phyloP scores from a whole-genome alignment of 345 rosid species.

The Rubroshorea leprosula region DNA sequence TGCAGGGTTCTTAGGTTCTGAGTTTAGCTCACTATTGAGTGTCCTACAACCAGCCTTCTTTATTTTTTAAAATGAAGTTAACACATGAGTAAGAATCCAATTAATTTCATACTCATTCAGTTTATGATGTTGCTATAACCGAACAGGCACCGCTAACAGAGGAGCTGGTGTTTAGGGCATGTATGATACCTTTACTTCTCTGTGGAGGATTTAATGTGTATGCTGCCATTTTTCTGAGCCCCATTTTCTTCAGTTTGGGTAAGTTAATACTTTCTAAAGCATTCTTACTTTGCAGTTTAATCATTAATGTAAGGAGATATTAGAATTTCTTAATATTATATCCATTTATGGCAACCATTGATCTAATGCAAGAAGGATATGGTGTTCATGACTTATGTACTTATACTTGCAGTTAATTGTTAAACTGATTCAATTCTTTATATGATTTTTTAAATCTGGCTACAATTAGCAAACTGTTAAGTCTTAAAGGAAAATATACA shows the following conservation, averaged over 20 bases:
- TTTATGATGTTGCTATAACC: slow-evolving; percentile 15
- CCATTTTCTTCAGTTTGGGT: slow-evolving; percentile 91
- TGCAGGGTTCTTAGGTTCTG: neutral
- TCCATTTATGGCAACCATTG: no score
- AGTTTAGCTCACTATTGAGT: neutral
- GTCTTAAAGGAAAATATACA: no score
- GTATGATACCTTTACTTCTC: slow-evolving; percentile 84
- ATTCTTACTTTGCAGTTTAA: slow-evolving; percentile 2
- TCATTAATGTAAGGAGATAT: no score
- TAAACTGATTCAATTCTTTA: no score
- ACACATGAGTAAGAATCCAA: slow-evolving; percentile 2
- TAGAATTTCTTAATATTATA: no score
- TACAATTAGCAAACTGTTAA: no score
- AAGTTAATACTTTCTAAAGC: slow-evolving; percentile 15
- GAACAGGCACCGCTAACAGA: slow-evolving; percentile 92
- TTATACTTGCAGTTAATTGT: no score
- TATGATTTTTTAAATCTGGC: no score
- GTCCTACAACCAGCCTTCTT: neutral
- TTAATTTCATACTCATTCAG: slow-evolving; percentile 5
- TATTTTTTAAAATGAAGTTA: neutral
- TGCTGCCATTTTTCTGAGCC: slow-evolving; percentile 62
- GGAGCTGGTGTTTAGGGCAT: slow-evolving; percentile 90
- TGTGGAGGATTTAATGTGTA: slow-evolving; percentile 72
- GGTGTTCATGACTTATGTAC: no score
- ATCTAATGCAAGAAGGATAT: no score